A percentile compares a stretch with the other conserved stretches of the same genome.
Evolutionary conservation across 179 eudicot genomes (phyloP).

Genomic region (Sideroxylon spinosum): DNA sequence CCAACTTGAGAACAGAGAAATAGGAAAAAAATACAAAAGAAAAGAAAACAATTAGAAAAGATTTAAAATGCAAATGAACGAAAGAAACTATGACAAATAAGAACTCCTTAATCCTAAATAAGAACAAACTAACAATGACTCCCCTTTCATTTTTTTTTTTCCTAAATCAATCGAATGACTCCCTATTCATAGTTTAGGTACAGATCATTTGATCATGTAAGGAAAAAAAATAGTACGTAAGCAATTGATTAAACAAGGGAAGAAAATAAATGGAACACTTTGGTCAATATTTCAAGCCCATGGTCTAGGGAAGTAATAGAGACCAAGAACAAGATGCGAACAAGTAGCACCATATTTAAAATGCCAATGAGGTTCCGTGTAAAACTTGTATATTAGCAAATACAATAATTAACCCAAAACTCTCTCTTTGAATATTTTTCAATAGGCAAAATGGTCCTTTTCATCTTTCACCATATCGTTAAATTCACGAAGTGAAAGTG

Average conservation of each 20-base stretch:
- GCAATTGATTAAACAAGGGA: no score
- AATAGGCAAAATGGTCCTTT: no score
- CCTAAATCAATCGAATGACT: no score
- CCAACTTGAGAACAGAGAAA: neutral
- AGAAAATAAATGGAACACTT: no score
- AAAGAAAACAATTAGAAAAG: neutral
- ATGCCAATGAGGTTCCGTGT: neutral
- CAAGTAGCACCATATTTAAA: neutral
- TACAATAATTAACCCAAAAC: neutral
- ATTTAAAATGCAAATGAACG: neutral
- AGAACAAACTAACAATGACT: neutral
- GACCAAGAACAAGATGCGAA: neutral
- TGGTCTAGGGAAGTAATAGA: no score
- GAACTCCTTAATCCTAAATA: neutral
- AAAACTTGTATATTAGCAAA: neutral
- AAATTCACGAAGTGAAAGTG: no score
- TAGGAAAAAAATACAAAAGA: no score
- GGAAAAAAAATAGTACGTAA: no score
- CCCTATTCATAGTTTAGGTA: no score
- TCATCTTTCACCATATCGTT: neutral
- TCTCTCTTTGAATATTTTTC: no score
- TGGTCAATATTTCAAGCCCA: neutral
- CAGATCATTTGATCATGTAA: no score
- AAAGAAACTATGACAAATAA: neutral
- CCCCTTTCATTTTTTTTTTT: neutral